Evolutionary conservation across 1,139 yeast species (phyloP).

Genomic region (Candida labiduridarum): DNA sequence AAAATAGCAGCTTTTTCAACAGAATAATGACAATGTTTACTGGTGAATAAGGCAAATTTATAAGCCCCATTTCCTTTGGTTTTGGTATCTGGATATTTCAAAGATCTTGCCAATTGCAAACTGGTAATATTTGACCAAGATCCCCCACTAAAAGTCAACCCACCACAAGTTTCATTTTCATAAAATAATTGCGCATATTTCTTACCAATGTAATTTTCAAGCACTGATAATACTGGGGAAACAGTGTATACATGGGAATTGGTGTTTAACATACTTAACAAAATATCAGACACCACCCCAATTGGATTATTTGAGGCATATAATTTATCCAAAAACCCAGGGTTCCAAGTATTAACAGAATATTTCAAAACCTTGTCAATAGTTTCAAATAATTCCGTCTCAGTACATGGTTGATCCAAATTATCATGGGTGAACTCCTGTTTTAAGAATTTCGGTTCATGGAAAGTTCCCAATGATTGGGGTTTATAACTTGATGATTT

Average conservation of each 20-base stretch:
- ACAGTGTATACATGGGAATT: slow-evolving; percentile 88
- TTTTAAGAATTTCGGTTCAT: slow-evolving; percentile 38
- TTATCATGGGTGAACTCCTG: slow-evolving; percentile 21
- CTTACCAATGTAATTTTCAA: slow-evolving; percentile 69
- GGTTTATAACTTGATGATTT: slow-evolving; percentile 25
- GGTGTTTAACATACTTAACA: slow-evolving; percentile 73
- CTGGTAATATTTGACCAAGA: slow-evolving; percentile 85
- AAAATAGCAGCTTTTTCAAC: slow-evolving; percentile 82
- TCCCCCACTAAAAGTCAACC: slow-evolving; percentile 86
- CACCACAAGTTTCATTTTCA: slow-evolving; percentile 60
- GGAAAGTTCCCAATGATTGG: slow-evolving; percentile 41
- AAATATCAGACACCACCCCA: slow-evolving; percentile 73
- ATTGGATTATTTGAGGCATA: slow-evolving; percentile 86
- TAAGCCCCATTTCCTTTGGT: slow-evolving; percentile 54
- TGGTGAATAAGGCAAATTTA: slow-evolving; percentile 71
- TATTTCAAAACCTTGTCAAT: slow-evolving; percentile 63
- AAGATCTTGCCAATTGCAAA: slow-evolving; percentile 74
- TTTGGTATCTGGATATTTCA: slow-evolving; percentile 71
- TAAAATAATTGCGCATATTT: slow-evolving; percentile 72
- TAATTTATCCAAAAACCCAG: slow-evolving; percentile 81
- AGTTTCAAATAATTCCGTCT: slow-evolving; percentile 40
- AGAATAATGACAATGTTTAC: slow-evolving; percentile 78
- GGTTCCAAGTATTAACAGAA: slow-evolving; percentile 86
- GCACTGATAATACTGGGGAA: slow-evolving; percentile 76
- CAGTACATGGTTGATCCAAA: slow-evolving; percentile 21